Base-by-base conservation (phyloP, 768 basidiomycete genomes). In the Lyophyllum shimeji region DNA sequence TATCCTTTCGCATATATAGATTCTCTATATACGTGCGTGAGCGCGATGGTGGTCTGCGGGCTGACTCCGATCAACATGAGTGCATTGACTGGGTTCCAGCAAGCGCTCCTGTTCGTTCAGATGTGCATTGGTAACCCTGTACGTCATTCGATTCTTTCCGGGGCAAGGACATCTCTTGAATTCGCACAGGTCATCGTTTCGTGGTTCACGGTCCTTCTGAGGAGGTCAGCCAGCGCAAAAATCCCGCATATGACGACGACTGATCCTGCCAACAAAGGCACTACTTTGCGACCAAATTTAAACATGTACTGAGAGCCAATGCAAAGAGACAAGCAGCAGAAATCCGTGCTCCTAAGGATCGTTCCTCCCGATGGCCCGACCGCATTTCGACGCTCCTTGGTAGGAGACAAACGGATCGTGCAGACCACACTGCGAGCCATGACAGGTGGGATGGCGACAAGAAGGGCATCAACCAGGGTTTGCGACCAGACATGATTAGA, bases 61-160 rank as follows among this genome's bases (percentile, higher is more conserved):
- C 74, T 89, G 42, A 79, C 80, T 49, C 84, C 89, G 7, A 76
- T 90, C 55, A 83, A 91, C 67, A 65, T 90, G 64, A 88, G 87
- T 64, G 70, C 74, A 49, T 71, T 91, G 69, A 90, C 88, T 2
- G 72, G 72, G 39, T 87, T 83, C 79, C 89, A 90, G 65, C 86
- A 91, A 73, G 70, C 71, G 9, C 73, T 90, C 13, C 61, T 92
- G 48, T 90, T 92, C 69, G 66, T 90, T 7, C 85, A 88, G 68
- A 93, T 93, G 92, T 85, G 81, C 58, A 57, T 89, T 18, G 89
- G 89, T 7, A 89, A 78, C 60, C 86, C 86, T 33, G 90, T 91
- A 59, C 65, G 87, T 77, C 21, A n/a, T 46, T 51, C 51, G 27
- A n/a, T 44, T 50, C 46, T 25, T 39, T 40, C 60, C 48, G 25